Evolutionary conservation across 1,284 basidiomycete species (phyloP), one percentile per base, ranked within the genome.

Genomic region (Apiotrichum mycotoxinovorans): DNA sequence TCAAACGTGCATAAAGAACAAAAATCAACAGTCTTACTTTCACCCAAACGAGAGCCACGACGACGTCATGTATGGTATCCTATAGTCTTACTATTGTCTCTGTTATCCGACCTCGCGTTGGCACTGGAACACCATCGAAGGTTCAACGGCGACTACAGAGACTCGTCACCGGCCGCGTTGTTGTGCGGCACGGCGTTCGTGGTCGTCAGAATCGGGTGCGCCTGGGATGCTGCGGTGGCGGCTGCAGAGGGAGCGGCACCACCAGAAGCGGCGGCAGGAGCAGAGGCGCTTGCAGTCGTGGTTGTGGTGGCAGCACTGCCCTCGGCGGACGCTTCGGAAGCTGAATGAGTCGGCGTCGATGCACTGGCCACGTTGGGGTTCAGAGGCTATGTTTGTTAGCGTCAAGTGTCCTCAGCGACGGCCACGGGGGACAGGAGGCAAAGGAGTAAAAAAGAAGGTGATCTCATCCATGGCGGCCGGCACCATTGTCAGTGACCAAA

Each of bases 141-240:
- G 30, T 30, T 5, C 30, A 30, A 30, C 30, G 12, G 30, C 12
- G 5, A 30, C 30, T 48, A 37, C 46, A 41, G 38, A 4, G 37
- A 18, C 37, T 30, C 42, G 26, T 52, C 51, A 41, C 51, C 42
- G 15, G 41, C 52, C 20, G 33, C 49, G 17, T 49, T 41, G 30
- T 60, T 50, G 55, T 74, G 72, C 40, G 70, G 66, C 9, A 74
- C 63, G 45, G 67, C 58, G 64, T 75, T 75, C 57, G 73, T 75
- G 22, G 73, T 75, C 7, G 73, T 75, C 41, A 52, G 45, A 11
- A 73, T 60, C 14, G 68, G 64, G 49, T 60, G 64, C 40, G 18
- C 40, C 27, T 41, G 12, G n/a, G 46, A 14, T 1, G 46, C 18
- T 26, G 35, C 11, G 12, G 17, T 5, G 17, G 37, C 8, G 17